A percentile compares a stretch with the other conserved stretches of the same genome.
phyloP scores from a whole-genome alignment of 2,329 filamentous ascomycete species.

The Acephala macrosclerotiorum region DNA sequence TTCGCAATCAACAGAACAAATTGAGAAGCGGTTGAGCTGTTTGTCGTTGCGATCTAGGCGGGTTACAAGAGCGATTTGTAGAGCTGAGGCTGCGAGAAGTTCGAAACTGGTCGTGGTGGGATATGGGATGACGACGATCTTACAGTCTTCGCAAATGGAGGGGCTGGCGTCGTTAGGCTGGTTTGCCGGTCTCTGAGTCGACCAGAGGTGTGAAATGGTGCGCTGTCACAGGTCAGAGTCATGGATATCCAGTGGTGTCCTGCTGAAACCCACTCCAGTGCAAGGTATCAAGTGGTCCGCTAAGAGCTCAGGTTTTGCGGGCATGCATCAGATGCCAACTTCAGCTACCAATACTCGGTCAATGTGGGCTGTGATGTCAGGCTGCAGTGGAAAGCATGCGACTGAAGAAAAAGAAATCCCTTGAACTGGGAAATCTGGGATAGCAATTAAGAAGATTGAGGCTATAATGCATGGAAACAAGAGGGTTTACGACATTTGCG shows the following conservation, averaged over 20 bases:
- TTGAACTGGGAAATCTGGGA: conserved; percentile 30
- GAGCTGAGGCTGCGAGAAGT: conserved; percentile 26
- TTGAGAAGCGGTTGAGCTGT: conserved; percentile 1
- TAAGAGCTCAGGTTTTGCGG: neutral
- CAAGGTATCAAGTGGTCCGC: conserved; percentile 21
- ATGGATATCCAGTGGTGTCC: conserved; percentile 14
- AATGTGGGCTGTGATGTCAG: conserved; percentile 33
- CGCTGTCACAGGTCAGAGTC: conserved; percentile 33
- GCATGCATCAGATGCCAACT: conserved; percentile 23
- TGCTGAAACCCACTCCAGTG: conserved; percentile 25
- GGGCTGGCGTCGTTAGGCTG: conserved; percentile 15
- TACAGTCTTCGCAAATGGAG: conserved; percentile 18
- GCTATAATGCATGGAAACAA: conserved; percentile 20
- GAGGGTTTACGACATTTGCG: conserved; percentile 9
- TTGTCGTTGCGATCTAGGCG: conserved; percentile 11
- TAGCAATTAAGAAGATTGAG: conserved; percentile 21
- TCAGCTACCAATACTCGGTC: conserved; percentile 24
- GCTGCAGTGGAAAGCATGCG: conserved; percentile 21
- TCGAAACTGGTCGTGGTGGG: conserved; percentile 13
- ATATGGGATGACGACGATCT: conserved; percentile 34
- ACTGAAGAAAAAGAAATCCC: conserved; percentile 16
- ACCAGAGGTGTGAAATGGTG: conserved; percentile 27
- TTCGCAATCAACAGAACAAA: conserved; percentile 2
- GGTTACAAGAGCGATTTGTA: conserved; percentile 21
- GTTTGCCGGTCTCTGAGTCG: conserved; percentile 1